These are phyloP conservation scores for Nakazawaea peltata DNA, from an alignment of 805 yeast species.

Conservation along the genomic window DNA sequence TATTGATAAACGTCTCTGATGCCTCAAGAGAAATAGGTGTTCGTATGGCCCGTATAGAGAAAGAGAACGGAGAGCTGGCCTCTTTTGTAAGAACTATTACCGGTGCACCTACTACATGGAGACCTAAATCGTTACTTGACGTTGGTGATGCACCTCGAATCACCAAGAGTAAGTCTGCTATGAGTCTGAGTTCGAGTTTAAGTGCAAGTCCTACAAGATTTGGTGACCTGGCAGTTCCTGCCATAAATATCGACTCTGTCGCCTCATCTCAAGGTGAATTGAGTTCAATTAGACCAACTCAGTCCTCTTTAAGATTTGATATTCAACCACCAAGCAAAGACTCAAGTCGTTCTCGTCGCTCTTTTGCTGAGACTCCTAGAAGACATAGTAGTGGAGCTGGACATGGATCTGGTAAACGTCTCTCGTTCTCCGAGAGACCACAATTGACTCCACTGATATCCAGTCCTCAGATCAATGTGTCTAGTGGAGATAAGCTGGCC, in stretches of 20 bases:
- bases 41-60: slow-evolving; percentile 27
- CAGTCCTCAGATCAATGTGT: slow-evolving; percentile 6
- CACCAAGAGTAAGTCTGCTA: slow-evolving; percentile 1
- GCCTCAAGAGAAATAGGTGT: slow-evolving; percentile 25
- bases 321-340: slow-evolving; percentile 3
- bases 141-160: slow-evolving; percentile 3
- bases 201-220: too few species aligned
- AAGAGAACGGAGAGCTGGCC: slow-evolving; percentile 27
- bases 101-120: slow-evolving; percentile 22
- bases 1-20: slow-evolving; percentile 20
- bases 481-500: slow-evolving; percentile 1
- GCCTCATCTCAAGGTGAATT: too few species aligned
- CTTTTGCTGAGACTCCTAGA: too few species aligned
- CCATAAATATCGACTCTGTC: slow-evolving; percentile 2
- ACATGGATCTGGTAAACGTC: not conserved
- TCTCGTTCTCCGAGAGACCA: not conserved
- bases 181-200: not conserved
- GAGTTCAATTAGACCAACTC: slow-evolving; percentile 5
- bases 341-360: slow-evolving; percentile 2
- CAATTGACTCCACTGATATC: slow-evolving; percentile 6
- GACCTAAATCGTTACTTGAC: slow-evolving; percentile 6
- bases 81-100: slow-evolving; percentile 29
- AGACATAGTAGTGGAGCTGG: too few species aligned
- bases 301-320: slow-evolving; percentile 7
- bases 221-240: too few species aligned